These are phyloP conservation scores for Colletotrichum sp. DNA, from an alignment of 2,329 filamentous ascomycete species.

Conservation along the genomic window DNA sequence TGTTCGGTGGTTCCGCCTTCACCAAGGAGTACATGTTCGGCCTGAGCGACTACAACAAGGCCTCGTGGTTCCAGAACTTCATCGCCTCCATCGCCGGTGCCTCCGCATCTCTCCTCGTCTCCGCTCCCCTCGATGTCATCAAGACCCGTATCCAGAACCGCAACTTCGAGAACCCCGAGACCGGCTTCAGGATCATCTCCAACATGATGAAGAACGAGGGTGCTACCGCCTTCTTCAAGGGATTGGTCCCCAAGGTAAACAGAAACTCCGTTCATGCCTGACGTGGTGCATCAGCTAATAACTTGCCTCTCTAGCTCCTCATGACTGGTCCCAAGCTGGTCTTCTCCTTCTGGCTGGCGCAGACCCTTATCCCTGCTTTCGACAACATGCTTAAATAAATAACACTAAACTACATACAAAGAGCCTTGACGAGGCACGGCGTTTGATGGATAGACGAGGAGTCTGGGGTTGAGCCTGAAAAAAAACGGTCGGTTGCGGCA, in stretches of 20 bases:
- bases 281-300: slow-evolving; percentile 21
- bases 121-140: slow-evolving; percentile 95
- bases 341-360: slow-evolving; percentile 99
- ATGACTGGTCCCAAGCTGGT: slow-evolving; percentile 99
- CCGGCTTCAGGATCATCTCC: slow-evolving; percentile 86
- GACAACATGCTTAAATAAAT: slow-evolving; percentile 52
- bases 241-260: slow-evolving; percentile 82
- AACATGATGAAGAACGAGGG: slow-evolving; percentile 97
- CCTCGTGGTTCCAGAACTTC: slow-evolving; percentile 95
- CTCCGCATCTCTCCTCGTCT: slow-evolving; percentile 92
- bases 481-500: slow-evolving; percentile 26
- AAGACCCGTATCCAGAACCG: slow-evolving; percentile 98
- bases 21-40: slow-evolving; percentile 96
- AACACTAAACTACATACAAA: slow-evolving; percentile 1
- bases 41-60: slow-evolving; percentile 93
- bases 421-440: slow-evolving; percentile 10
- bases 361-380: slow-evolving; percentile 96
- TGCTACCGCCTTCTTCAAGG: slow-evolving; percentile 92
- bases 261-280: slow-evolving; percentile 15
- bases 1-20: slow-evolving; percentile 96
- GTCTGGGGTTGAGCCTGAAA: slow-evolving; percentile 35
- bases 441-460: slow-evolving; percentile 24
- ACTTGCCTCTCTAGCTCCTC: slow-evolving; percentile 64
- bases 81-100: slow-evolving; percentile 95
- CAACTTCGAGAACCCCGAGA: slow-evolving; percentile 98